Base-by-base conservation (phyloP, 2,329 filamentous ascomycete genomes). In the Chaetoscypha palmicola region DNA sequence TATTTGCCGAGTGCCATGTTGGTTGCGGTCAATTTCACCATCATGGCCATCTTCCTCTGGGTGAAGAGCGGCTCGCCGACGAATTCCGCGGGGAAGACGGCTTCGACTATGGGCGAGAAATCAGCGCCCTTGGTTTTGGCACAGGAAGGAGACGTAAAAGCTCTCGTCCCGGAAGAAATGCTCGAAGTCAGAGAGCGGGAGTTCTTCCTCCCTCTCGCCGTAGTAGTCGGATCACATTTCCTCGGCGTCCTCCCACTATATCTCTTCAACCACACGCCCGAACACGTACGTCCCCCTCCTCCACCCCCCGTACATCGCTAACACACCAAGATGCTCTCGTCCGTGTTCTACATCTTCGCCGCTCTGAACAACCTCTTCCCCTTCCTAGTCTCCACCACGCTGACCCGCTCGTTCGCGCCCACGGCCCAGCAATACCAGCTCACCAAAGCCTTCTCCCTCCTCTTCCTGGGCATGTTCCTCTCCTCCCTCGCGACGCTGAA, bases 1-100 rank as follows among this genome's bases (percentile, higher is more conserved):
- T 98, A 98, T 61, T 74, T 98, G 3, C 92, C 92, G 0, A 94
- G 88, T 56, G 92, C 92, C n/a, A 98, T 98, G 92, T 68, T 97
- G 39, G 76, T 98, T 45, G 92, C 92, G 2, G 85, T 83, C 33
- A 96, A 90, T 63, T 97, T 97, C 60, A 95, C 86, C 22, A 91
- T 98, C 62, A 94, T 91, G 72, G 88, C 91, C 4, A 91, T 97
- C 55, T 82, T 83, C 12, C 71, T 96, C n/a, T 98, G 92, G 92
- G 74, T 96, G 12, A 81, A 86, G 64, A 95, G 87, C 57, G 91
- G 91, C 1, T 75, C 55, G 16, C 56, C 54, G 10, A 33, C 20
- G 8, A 31, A 31, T 14, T 17, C 41, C 3, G 41, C 46, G 9
- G n/a, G 23, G 10, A 51, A 53, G 14, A 32, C 42, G 10, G 45